Evolutionary conservation across 202 grass and related monocot genomes (phyloP).

Genomic region (Cymbopogon flexuosus): DNA sequence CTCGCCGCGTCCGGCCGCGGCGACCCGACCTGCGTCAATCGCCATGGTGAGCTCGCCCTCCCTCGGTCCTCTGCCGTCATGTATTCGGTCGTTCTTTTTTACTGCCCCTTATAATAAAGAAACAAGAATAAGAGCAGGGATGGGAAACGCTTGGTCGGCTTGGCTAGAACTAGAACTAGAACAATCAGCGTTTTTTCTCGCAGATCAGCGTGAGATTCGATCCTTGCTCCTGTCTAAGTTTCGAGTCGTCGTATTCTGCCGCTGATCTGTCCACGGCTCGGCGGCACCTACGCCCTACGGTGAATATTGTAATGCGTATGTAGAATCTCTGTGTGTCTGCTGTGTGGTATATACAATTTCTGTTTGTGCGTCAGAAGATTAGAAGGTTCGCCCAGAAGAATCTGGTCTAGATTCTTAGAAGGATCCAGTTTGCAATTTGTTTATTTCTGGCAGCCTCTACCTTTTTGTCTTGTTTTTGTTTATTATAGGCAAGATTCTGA

Average conservation of each 20-base stretch:
- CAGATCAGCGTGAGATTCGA: conserved; percentile 22
- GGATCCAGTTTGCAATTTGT: neutral
- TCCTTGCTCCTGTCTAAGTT: neutral
- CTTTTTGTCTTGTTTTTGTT: neutral
- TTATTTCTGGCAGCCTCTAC: neutral
- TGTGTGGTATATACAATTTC: neutral
- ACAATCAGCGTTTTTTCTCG: neutral
- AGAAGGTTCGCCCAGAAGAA: neutral
- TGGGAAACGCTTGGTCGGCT: neutral
- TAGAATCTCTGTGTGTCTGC: conserved; percentile 15
- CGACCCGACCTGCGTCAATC: neutral
- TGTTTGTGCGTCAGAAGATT: neutral
- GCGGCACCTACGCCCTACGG: neutral
- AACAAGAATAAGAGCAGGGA: neutral
- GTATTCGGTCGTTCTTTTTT: neutral
- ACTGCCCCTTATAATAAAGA: neutral
- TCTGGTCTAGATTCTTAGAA: conserved; percentile 7
- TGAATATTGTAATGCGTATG: conserved; percentile 21
- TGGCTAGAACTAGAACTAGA: neutral
- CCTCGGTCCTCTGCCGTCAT: neutral
- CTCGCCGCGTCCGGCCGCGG: conserved; percentile 24
- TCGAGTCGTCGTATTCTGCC: neutral
- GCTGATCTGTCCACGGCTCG: neutral
- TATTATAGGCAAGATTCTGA: neutral
- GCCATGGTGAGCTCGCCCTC: conserved; percentile 24